Evolutionary conservation across 352 stramenopile genomes (phyloP).

Genomic region (Thalassiosira livingstoniorum): DNA sequence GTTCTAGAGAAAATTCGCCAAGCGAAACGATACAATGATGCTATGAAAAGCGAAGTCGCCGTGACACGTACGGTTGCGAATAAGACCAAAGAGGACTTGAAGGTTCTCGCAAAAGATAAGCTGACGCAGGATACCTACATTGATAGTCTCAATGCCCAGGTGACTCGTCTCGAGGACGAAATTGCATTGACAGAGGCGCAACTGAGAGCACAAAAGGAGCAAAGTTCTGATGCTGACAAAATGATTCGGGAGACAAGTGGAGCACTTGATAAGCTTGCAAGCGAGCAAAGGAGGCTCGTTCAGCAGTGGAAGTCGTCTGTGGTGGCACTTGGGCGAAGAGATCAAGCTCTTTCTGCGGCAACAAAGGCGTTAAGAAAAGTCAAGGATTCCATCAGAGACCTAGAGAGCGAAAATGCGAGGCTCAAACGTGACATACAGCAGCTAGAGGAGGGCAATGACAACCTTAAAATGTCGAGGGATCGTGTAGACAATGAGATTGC

Average conservation of each 20-base stretch:
- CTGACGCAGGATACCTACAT: conserved; percentile 94
- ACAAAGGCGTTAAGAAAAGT: conserved; percentile 89
- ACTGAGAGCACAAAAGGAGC: conserved; percentile 88
- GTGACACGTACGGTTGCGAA: conserved; percentile 91
- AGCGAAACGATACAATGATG: conserved; percentile 92
- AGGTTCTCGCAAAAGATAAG: conserved; percentile 93
- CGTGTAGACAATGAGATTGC: conserved; percentile 86
- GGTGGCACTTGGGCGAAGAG: conserved; percentile 89
- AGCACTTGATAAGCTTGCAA: conserved; percentile 92
- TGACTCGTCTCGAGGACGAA: conserved; percentile 90
- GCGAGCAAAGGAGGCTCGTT: conserved; percentile 95
- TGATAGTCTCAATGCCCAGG: conserved; percentile 90
- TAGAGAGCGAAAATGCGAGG: conserved; percentile 90
- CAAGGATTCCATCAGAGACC: conserved; percentile 85
- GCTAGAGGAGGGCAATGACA: conserved; percentile 88
- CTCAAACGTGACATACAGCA: conserved; percentile 88
- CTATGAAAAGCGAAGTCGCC: conserved; percentile 94
- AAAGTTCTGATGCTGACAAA: conserved; percentile 89
- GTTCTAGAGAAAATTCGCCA: conserved; percentile 88
- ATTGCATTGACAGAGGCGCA: conserved; percentile 88
- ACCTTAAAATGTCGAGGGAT: conserved; percentile 88
- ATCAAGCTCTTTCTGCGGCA: conserved; percentile 92
- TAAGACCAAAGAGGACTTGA: conserved; percentile 93
- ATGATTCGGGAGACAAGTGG: conserved; percentile 89
- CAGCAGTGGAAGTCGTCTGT: conserved; percentile 96